A percentile compares a stretch with the other conserved stretches of the same genome.
These are phyloP conservation scores for Orychophragmus violaceus DNA, from an alignment of 345 rosid species.

Conservation along the genomic window DNA sequence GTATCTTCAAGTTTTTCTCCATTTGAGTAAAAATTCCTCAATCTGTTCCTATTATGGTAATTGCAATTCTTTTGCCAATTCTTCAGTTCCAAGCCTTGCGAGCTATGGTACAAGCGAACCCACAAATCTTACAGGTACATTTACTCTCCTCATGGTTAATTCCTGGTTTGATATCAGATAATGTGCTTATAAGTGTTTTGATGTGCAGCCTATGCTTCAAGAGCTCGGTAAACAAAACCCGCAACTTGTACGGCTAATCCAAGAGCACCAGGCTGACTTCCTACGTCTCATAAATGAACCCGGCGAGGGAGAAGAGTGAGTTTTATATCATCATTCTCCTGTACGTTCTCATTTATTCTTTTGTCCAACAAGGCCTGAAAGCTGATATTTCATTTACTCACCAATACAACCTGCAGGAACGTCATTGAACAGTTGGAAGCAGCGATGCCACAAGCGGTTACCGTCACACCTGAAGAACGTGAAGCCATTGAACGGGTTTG, in stretches of 20 bases:
- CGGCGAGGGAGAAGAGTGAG: slow-evolving; percentile 90
- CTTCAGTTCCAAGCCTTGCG: slow-evolving; percentile 76
- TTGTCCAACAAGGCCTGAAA: not conserved
- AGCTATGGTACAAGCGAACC: slow-evolving; percentile 86
- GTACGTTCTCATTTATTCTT: not conserved
- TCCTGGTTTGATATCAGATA: not conserved
- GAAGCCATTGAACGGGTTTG: slow-evolving; percentile 93
- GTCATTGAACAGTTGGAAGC: slow-evolving; percentile 64
- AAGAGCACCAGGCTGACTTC: slow-evolving; percentile 90
- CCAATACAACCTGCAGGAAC: slow-evolving; percentile 40
- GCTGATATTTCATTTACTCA: not conserved
- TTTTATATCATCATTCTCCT: not conserved
- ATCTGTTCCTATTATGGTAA: not conserved
- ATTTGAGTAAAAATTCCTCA: not conserved
- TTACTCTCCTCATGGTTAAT: not conserved
- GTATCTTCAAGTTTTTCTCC: slow-evolving; percentile 25
- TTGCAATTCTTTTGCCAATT: not conserved
- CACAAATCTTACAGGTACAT: slow-evolving; percentile 71
- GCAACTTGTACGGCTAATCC: slow-evolving; percentile 72
- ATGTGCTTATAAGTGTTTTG: not conserved
- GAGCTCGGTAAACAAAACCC: slow-evolving; percentile 95
- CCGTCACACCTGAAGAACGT: slow-evolving; percentile 88
- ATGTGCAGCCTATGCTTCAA: slow-evolving; percentile 87
- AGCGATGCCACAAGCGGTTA: slow-evolving; percentile 79
- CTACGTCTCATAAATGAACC: slow-evolving; percentile 88